Percentiles rank a stretch among this genome's conserved stretches.
These are phyloP conservation scores for Candida boidinii DNA, from an alignment of 805 yeast species.

Conservation along the genomic window DNA sequence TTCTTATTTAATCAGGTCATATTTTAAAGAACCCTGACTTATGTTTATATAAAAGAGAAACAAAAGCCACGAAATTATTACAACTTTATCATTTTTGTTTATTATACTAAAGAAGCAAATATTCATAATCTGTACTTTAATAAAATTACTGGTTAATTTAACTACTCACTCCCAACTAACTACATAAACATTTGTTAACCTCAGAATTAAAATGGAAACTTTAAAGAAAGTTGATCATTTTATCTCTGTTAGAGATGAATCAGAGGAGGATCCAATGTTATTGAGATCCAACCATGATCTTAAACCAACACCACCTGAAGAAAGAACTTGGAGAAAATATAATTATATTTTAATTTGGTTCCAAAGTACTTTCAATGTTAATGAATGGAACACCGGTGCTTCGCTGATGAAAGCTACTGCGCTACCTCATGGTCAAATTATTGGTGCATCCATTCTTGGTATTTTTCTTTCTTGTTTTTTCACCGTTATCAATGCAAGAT, in stretches of 20 bases:
- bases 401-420: constrained; percentile 16
- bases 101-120: no score
- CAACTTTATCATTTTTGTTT: no score
- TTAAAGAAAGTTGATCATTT: constrained; percentile 18
- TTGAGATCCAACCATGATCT: constrained; percentile 27
- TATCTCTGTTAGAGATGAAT: constrained; percentile 9
- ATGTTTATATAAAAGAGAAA: no score
- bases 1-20: no score
- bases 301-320: constrained; percentile 26
- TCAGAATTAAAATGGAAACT: constrained; percentile 17
- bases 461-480: constrained; percentile 8
- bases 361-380: constrained; percentile 18
- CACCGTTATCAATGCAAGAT: constrained; percentile 11
- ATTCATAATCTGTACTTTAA: no score
- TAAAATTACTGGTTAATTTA: no score
- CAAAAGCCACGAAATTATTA: no score
- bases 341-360: constrained; percentile 18
- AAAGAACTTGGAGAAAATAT: constrained; percentile 27
- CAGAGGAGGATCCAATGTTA: constrained; percentile 15
- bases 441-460: constrained; percentile 10
- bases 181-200: no score
- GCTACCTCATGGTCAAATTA: constrained; percentile 12
- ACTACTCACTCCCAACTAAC: no score
- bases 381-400: constrained; percentile 23
- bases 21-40: no score